Evolutionary conservation across 2,329 filamentous ascomycete species (phyloP), one percentile per base, ranked within the genome.

Genomic region (Sclerotinia spermophila): DNA sequence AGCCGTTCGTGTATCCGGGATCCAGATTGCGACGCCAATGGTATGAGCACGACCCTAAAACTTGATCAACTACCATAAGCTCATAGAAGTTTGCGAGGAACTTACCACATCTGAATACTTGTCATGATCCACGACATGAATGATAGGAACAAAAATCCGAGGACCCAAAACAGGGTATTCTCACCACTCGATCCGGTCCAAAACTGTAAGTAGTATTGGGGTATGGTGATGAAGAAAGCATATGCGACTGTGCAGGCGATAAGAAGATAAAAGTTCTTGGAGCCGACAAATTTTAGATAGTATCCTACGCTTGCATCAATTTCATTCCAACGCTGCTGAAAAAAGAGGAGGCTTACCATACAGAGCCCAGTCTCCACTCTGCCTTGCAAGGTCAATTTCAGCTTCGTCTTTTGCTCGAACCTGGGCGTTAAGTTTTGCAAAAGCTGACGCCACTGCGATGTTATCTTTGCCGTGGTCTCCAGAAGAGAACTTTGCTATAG

Each of bases 21-120:
- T 1, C 82, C 82, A 2, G 82, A 83, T 38, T 75, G 75, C 2
- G 81, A 79, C 8, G 81, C 81, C 45, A 83, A 68, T 17, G 75
- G 76, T 10, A 82, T 64, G 8, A 69, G 27, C n/a, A 69, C 38
- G 11, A 45, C 19, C 67, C 67, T 69, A 64, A 15, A 19, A n/a
- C 8, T 4, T n/a, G 5, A n/a, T 69, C 27, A 69, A 38, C 13
- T 5, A 55, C 27, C 10, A 64, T 21, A 55, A 55, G n/a, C 5
- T 44, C 19, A 24, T 27, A 11, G 35, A 35, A 21, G 21, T 17
- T 19, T 55, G 7, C 59, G 11, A 45, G 27, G 3, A 35, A 64
- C 67, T 17, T 55, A 64, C 67, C 48, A 69, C 45, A 69, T 69
- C 27, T 69, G 59, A 21, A 21, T 30, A 27, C 59, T 55, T 42